Conservation (phyloP, 1,139 yeast species). For the Blastobotrys aristatus region DNA sequence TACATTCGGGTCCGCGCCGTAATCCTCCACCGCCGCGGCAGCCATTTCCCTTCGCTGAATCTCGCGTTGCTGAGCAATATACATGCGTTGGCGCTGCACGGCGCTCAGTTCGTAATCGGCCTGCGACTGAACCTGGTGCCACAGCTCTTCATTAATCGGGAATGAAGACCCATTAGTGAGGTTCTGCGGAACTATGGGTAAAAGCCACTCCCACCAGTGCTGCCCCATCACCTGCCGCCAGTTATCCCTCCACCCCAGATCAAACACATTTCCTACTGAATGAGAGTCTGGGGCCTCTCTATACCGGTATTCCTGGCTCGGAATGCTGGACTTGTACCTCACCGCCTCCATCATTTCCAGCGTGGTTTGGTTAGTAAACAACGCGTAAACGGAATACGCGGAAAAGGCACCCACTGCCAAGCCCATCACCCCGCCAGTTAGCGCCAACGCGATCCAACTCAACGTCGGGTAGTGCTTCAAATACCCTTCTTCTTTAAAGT, state of each 20-base stretch:
- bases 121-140: constrained; percentile 29
- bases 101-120: constrained; percentile 27
- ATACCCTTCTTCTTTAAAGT: constrained; percentile 46
- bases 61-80: constrained; percentile 13
- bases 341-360: constrained; percentile 69
- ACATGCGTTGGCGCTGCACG: constrained; percentile 11
- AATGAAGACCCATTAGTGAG: constrained; percentile 31
- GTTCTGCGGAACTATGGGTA: constrained; percentile 46
- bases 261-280: constrained; percentile 61
- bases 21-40: neutral
- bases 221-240: constrained; percentile 73
- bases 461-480: constrained; percentile 41
- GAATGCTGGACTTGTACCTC: constrained; percentile 44
- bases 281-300: constrained; percentile 39
- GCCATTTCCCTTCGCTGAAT: constrained; percentile 9
- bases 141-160: constrained; percentile 30
- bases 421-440: constrained; percentile 59
- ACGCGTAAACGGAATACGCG: constrained; percentile 53
- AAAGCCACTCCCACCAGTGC: constrained; percentile 57
- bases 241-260: constrained; percentile 59
- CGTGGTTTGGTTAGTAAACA: constrained; percentile 67
- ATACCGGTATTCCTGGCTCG: constrained; percentile 39
- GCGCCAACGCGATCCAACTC: constrained; percentile 54
- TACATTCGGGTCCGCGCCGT: neutral
- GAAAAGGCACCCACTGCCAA: constrained; percentile 58